Base-by-base conservation (phyloP, 371 early-diverging fungal species). In the Mucor plumbeus region DNA sequence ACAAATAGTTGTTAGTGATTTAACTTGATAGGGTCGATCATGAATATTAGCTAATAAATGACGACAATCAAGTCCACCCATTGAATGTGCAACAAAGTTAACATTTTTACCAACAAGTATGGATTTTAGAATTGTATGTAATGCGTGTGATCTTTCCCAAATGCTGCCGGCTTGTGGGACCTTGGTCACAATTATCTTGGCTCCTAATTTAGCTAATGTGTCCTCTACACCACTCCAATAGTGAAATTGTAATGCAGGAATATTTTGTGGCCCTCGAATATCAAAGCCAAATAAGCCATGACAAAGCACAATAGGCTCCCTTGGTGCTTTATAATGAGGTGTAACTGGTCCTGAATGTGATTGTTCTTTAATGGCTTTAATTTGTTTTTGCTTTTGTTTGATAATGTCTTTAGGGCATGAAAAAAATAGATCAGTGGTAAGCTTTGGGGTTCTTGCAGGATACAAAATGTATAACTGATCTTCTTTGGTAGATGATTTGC, bases 281-380 rank as follows among this genome's bases (percentile, higher is more conserved):
- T 97, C 95, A 70, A 91, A 97, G 0, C 97, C 97, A 81, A 92
- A 97, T 34, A 97, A 83, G 0, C 94, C 97, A 76, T 95, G 96
- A 73, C 95, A 95, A 6, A 96, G 85, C 4, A 95, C 92, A 61
- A 96, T 85, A 13, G 94, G 93, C 41, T 93, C 82, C 17, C 91
- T 82, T 8, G 94, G 94, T n/a, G 94, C 89, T 54, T 77, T 73
- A 70, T 93, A 93, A 11, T 77, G 73, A 4, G 92, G 80, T 35
- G 79, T 82, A 7, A 91, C 79, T 7, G 88, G 91, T 4, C 67
- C 72, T 38, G 57, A 26, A 26, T 67, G 64, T 1, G 72, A 71
- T 56, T 64, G 68, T 33, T 48, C 26, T 38, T 67, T 71, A 26
- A 67, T 39, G 1, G 36, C n/a, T 19, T 67, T 58, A 11, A 33